These are phyloP conservation scores for Porphyrellus cyaneotinctus DNA, from an alignment of 768 basidiomycete genomes.

Conservation along the genomic window DNA sequence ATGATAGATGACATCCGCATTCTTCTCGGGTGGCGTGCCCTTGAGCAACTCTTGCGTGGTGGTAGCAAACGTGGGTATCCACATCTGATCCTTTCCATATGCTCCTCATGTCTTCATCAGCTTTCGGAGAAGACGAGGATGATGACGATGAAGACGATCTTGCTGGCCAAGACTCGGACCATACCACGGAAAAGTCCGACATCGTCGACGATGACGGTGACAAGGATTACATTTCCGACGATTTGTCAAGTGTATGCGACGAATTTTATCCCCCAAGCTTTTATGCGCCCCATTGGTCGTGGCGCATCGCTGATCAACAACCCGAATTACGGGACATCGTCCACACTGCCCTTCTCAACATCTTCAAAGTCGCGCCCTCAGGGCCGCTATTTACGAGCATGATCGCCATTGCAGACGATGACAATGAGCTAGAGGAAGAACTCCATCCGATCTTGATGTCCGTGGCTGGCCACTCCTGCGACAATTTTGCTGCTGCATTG, in stretches of 20 bases:
- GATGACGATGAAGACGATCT: slow-evolving; percentile 27
- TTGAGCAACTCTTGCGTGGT: slow-evolving; percentile 54
- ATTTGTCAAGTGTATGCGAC: slow-evolving; percentile 19
- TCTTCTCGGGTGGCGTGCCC: slow-evolving; percentile 44
- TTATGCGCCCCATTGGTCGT: slow-evolving; percentile 53
- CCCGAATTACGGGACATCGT: slow-evolving; percentile 41
- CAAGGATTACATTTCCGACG: slow-evolving; percentile 23
- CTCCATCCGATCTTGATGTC: slow-evolving; percentile 35
- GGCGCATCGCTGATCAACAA: slow-evolving; percentile 38
- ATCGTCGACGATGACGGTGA: slow-evolving; percentile 34
- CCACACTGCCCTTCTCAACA: slow-evolving; percentile 38
- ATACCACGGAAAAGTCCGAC: not conserved
- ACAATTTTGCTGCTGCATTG: slow-evolving; percentile 52
- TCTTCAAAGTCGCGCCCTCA: slow-evolving; percentile 53
- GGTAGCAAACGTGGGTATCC: slow-evolving; percentile 40
- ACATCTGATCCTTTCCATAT: not conserved
- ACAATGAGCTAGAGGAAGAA: slow-evolving; percentile 31
- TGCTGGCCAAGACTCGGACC: not conserved
- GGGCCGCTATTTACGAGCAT: slow-evolving; percentile 44
- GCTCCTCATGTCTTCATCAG: not conserved
- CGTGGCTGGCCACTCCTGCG: slow-evolving; percentile 46
- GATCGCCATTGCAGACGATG: slow-evolving; percentile 34
- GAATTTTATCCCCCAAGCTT: slow-evolving; percentile 30
- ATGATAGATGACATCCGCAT: slow-evolving; percentile 60
- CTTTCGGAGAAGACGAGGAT: slow-evolving; percentile 6